Evolutionary conservation across 2,329 filamentous ascomycete genomes (phyloP), one percentile per base, ranked within the genome.

Genomic region (Xylaria hypoxylon): DNA sequence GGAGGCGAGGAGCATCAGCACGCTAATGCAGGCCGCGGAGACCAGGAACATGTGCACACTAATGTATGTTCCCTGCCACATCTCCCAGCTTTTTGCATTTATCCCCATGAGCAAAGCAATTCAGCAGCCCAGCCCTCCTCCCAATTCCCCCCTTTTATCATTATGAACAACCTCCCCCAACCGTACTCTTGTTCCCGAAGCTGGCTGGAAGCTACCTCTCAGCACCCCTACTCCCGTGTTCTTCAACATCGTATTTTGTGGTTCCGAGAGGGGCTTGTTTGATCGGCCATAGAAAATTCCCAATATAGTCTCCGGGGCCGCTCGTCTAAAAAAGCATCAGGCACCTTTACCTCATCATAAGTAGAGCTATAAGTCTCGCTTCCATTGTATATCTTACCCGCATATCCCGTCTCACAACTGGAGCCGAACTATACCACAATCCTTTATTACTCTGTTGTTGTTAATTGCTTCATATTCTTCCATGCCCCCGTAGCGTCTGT

Each of bases 11-110:
- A 53, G 40, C 57, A 64, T 59, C 44, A 63, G 50, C 55, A 68
- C 63, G 51, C 66, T 68, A 68, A 68, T 66, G 66, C 66, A 52
- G 63, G 55, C 59, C 45, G 38, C 59, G 57, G 64, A 69, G 59
- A 47, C 50, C 28, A 58, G 59, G 62, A 58, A 63, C 59, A 68
- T 65, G 51, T 64, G 55, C 62, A 55, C 55, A 62, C 68, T 68
- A 68, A 65, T 66, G 62, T 65, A 52, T 24, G 28, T 59, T 38
- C 61, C 68, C 65, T 65, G 68, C 57, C 62, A 59, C 44, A 28
- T 48, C 62, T 42, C 52, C 62, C 53, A 56, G 38, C 42, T 48
- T 57, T 58, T 53, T 45, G 35, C 38, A 51, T 50, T 38, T 38
- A 31, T 40, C 19, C 38, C 24, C 26, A 44, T 35, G 33, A 65